These are phyloP conservation scores for Trametes pubescens DNA, from an alignment of 1,284 basidiomycete genomes.

Conservation along the genomic window DNA sequence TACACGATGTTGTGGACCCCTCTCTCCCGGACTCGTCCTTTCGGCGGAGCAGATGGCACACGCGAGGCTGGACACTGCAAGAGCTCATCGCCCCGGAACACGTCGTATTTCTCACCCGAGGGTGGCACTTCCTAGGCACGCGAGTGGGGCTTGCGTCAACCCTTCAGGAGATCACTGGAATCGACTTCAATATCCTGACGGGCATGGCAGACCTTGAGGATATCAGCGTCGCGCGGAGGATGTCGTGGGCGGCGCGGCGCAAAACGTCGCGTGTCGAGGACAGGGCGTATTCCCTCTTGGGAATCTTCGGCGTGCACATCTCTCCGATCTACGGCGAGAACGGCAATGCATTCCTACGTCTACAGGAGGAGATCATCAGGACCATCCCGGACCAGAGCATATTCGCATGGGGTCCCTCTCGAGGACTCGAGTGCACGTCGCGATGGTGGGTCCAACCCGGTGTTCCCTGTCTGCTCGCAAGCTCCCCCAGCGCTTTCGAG, in stretches of 20 bases:
- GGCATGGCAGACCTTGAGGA: not conserved
- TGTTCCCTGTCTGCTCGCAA: not conserved
- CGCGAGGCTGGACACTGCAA: not conserved
- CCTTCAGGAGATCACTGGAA: not conserved
- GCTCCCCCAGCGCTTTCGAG: not conserved
- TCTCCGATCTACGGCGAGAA: slow-evolving; percentile 4
- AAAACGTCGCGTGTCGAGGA: not conserved
- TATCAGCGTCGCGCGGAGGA: not conserved
- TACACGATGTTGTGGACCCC: not conserved
- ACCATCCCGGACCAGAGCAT: slow-evolving; percentile 2
- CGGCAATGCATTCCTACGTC: not conserved
- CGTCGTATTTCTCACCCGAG: not conserved
- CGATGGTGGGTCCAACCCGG: not conserved
- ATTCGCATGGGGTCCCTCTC: slow-evolving; percentile 3
- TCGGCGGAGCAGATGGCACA: not conserved
- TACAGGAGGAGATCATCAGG: slow-evolving; percentile 3
- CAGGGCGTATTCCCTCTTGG: not conserved
- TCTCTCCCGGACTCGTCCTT: not conserved
- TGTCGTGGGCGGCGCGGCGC: not conserved
- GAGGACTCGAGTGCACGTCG: not conserved
- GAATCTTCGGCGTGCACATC: slow-evolving; percentile 1
- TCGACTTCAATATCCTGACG: not conserved
- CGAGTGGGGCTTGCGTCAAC: not conserved
- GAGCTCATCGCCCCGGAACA: not conserved
- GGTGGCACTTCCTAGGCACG: not conserved